Conservation (phyloP, 805 yeast species). For the Sungouiella blattae region DNA sequence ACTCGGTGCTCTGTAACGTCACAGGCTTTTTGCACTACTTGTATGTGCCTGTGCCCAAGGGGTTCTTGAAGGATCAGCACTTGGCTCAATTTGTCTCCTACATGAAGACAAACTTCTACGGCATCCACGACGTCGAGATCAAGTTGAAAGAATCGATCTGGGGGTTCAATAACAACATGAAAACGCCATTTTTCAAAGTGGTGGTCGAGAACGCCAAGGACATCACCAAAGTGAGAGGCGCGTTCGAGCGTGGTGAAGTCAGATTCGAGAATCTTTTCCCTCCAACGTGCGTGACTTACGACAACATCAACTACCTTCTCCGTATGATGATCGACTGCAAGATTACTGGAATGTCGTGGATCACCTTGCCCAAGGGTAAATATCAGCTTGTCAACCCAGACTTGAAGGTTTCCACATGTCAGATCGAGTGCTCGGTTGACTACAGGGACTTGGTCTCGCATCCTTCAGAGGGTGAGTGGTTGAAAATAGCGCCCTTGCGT, state of each 20-base stretch:
- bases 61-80: constrained; percentile 57
- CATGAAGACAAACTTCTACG: constrained; percentile 47
- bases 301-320: constrained; percentile 81
- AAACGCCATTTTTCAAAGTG: constrained; percentile 76
- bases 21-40: constrained; percentile 86
- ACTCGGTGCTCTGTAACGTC: constrained; percentile 86
- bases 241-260: constrained; percentile 80
- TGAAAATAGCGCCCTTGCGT: constrained; percentile 88
- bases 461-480: constrained; percentile 90
- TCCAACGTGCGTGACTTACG: constrained; percentile 68
- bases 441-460: constrained; percentile 72
- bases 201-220: constrained; percentile 61
- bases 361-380: constrained; percentile 75
- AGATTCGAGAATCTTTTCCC: constrained; percentile 62
- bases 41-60: constrained; percentile 86
- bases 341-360: constrained; percentile 97
- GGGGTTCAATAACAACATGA: constrained; percentile 83
- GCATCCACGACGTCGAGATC: constrained; percentile 65
- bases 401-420: constrained; percentile 68
- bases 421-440: constrained; percentile 73
- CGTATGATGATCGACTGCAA: constrained; percentile 90
- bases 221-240: constrained; percentile 67
- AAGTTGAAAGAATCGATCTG: constrained; percentile 79
- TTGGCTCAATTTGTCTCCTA: constrained; percentile 44
- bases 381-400: constrained; percentile 47